These are phyloP conservation scores for Cyberlindnera maclurae DNA, from an alignment of 805 yeast genomes.

Conservation along the genomic window DNA sequence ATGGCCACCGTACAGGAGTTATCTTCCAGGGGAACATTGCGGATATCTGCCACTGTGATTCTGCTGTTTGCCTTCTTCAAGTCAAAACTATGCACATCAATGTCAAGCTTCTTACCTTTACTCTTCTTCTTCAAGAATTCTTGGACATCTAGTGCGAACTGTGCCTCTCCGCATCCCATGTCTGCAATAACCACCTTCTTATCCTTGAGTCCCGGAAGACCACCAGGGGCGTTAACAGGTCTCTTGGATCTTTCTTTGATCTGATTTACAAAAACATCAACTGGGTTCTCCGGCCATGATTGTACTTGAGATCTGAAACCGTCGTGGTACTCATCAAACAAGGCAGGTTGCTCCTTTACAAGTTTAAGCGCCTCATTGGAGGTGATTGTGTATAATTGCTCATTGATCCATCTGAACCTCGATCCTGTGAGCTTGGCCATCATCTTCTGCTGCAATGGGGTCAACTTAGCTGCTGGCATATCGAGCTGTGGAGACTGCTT, in stretches of 20 bases:
- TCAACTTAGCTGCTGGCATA: constrained; percentile 38
- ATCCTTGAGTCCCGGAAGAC: constrained; percentile 61
- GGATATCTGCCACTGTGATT: constrained; percentile 95
- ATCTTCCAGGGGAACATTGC: constrained; percentile 77
- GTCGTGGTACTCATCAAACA: constrained; percentile 90
- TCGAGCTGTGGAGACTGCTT: constrained; percentile 13
- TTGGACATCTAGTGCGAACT: constrained; percentile 61
- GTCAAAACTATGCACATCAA: constrained; percentile 83
- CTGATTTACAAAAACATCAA: constrained; percentile 77
- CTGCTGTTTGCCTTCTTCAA: constrained; percentile 81
- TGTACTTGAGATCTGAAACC: constrained; percentile 95
- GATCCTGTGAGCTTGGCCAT: constrained; percentile 92
- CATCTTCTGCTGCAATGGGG: constrained; percentile 93
- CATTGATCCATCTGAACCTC: constrained; percentile 96
- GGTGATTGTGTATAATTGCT: constrained; percentile 83
- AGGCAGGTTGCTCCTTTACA: constrained; percentile 72
- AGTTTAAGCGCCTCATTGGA: constrained; percentile 72
- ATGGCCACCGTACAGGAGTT: constrained; percentile 80
- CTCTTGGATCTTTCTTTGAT: constrained; percentile 51
- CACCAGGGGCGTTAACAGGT: constrained; percentile 93
- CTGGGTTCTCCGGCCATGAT: constrained; percentile 98
- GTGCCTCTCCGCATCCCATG: constrained; percentile 99
- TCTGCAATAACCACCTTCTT: constrained; percentile 79
- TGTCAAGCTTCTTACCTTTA: constrained; percentile 37
- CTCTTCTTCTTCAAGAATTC: constrained; percentile 35